Evolutionary conservation across 2,329 filamentous ascomycete species (phyloP), one percentile per base, ranked within the genome.

Genomic region (Rhynchosporium graminicola): DNA sequence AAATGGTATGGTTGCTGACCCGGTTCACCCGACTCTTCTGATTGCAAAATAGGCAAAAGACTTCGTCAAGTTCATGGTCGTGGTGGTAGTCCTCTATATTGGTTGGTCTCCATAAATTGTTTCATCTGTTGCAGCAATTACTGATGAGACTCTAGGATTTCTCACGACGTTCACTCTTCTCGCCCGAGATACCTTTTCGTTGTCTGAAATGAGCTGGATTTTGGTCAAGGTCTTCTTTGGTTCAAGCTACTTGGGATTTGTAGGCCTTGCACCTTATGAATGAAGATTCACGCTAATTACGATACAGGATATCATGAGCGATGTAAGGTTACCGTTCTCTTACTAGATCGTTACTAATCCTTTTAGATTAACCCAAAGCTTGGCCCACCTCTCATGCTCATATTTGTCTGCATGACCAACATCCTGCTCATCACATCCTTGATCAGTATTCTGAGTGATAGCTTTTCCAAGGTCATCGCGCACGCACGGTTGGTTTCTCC

Each of bases 121-220:
- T 50, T 40, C 4, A 38, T 33, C 0, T 8, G 9, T 7, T 13
- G 42, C 33, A 57, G 54, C 13, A 55, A 28, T 20, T 20, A 20
- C 28, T 50, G 12, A 31, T 28, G 13, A 31, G 5, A 4, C 1
- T 45, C 10, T 28, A 67, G 86, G 92, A 52, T 97, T 97, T 76
- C 78, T 97, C 40, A 96, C 93, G 0, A 97, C 92, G 0, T 94
- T 94, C 70, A 88, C 88, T 0, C 81, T 93, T 31, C 80, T 95
- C 50, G 90, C 88, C n/a, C 83, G 90, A 60, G 87, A 90, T 57
- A 76, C 78, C 1, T 92, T 88, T 71, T 83, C 80, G 4, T 81
- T 89, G 29, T 76, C 78, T 9, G 78, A 87, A 61, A 93, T 93
- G 88, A 86, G 87, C 42, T 89, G 88, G 83, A 87, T 90, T 65